Conservation (phyloP, 108 stramenopile species). For the Craspedostauros australis region DNA sequence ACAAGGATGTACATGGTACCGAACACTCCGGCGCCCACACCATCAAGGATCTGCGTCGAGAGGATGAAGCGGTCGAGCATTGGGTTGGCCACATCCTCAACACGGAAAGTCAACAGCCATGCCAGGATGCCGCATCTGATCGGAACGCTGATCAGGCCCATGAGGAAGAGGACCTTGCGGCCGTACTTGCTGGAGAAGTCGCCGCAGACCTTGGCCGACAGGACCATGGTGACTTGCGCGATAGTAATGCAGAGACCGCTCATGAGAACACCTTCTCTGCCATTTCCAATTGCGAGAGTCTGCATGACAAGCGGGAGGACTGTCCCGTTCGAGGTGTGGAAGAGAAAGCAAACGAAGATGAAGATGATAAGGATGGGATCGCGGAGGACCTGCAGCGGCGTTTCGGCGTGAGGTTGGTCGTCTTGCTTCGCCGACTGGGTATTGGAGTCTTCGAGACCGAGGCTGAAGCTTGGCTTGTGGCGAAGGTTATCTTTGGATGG, state of each 20-base stretch:
- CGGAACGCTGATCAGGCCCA: constrained; percentile 75
- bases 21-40: constrained; percentile 85
- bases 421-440: not conserved
- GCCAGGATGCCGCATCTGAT: constrained; percentile 72
- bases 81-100: constrained; percentile 22
- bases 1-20: constrained; percentile 89
- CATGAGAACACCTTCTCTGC: constrained; percentile 67
- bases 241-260: constrained; percentile 83
- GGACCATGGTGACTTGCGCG: constrained; percentile 82
- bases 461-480: constrained; percentile 50
- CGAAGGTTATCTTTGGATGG: constrained; percentile 15
- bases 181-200: constrained; percentile 75
- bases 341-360: constrained; percentile 68
- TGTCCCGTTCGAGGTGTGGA: constrained; percentile 83
- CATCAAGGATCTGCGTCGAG: constrained; percentile 82
- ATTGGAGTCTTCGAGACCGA: constrained; percentile 36
- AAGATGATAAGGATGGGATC: constrained; percentile 76
- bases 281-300: constrained; percentile 73
- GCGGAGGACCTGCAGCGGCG: constrained; percentile 60
- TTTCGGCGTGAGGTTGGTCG: constrained; percentile 38
- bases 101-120: constrained; percentile 40
- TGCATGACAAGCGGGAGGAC: constrained; percentile 86
- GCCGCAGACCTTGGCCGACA: constrained; percentile 72
- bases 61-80: constrained; percentile 60
- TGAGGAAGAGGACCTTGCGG: constrained; percentile 71